Evolutionary conservation across 208 protist genomes (phyloP).

Genomic region (Phytomonas francai): DNA sequence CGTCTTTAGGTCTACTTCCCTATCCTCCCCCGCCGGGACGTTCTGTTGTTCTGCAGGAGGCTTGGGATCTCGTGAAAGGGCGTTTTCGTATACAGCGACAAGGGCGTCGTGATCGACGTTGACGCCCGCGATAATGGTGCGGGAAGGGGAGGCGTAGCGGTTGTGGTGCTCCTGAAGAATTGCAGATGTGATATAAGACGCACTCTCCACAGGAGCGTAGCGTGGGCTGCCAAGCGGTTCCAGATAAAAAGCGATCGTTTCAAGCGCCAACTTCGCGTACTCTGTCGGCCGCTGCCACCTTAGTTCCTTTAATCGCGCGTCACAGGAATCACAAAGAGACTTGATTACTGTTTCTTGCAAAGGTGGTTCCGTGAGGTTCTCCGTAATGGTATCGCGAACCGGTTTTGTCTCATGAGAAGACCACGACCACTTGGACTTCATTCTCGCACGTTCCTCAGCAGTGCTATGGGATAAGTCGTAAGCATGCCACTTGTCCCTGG

Average conservation of each 20-base stretch:
- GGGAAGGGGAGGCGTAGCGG: slow-evolving; percentile 56
- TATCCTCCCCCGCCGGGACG: not conserved
- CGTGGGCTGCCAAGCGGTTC: slow-evolving; percentile 83
- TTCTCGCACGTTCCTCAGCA: not conserved
- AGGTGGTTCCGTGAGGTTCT: slow-evolving; percentile 59
- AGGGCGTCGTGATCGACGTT: slow-evolving; percentile 84
- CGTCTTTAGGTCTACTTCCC: slow-evolving; percentile 20
- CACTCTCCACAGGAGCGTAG: slow-evolving; percentile 69
- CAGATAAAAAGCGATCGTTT: slow-evolving; percentile 83
- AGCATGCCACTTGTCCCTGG: slow-evolving; percentile 53
- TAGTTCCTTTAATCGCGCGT: slow-evolving; percentile 79
- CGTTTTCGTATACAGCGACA: slow-evolving; percentile 83
- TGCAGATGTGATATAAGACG: slow-evolving; percentile 48
- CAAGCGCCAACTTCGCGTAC: slow-evolving; percentile 71
- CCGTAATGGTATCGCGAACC: slow-evolving; percentile 79
- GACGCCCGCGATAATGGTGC: slow-evolving; percentile 80
- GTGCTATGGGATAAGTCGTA: not conserved
- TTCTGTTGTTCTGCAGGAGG: slow-evolving; percentile 16
- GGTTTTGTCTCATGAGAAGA: not conserved
- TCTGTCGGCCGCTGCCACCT: slow-evolving; percentile 69
- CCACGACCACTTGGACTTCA: not conserved
- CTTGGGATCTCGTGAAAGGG: slow-evolving; percentile 58
- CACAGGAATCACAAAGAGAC: slow-evolving; percentile 77
- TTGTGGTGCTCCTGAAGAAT: slow-evolving; percentile 76
- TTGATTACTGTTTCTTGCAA: slow-evolving; percentile 80